Evolutionary conservation across 106 monocot species (phyloP).

Genomic region (Alisma plantagoaquatica): DNA sequence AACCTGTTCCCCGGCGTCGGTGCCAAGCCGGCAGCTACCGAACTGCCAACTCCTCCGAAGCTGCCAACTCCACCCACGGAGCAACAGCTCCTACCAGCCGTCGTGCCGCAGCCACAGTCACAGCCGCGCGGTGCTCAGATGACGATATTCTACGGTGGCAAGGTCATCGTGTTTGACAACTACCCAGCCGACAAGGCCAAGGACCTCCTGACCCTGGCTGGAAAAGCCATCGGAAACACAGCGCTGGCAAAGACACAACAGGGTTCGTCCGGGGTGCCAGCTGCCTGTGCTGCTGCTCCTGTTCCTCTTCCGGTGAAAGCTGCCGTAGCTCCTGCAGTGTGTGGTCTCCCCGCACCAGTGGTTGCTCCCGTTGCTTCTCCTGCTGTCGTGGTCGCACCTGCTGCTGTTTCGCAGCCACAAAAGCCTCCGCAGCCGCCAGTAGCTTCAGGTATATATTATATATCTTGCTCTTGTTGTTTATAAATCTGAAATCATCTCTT

Average conservation of each 20-base stretch:
- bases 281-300: no score
- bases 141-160: constrained; percentile 67
- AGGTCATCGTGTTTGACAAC: constrained; percentile 54
- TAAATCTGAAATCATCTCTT: no score
- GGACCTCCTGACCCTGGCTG: constrained; percentile 40
- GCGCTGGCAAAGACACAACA: no score
- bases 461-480: no score
- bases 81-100: no score
- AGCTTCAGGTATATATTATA: constrained; percentile 9
- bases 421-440: background rate
- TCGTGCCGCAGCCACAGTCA: background rate
- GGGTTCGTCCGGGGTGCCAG: no score
- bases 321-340: no score
- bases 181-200: constrained; percentile 33
- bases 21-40: background rate
- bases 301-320: no score
- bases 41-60: background rate
- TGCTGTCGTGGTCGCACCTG: background rate
- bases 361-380: background rate
- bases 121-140: constrained; percentile 28
- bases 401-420: background rate
- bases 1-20: constrained; percentile 20
- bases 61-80: background rate
- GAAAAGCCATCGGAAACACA: no score
- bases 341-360: no score